Conservation (phyloP, 2,329 filamentous ascomycete species). For the Bimuria novae-zelandiae region DNA sequence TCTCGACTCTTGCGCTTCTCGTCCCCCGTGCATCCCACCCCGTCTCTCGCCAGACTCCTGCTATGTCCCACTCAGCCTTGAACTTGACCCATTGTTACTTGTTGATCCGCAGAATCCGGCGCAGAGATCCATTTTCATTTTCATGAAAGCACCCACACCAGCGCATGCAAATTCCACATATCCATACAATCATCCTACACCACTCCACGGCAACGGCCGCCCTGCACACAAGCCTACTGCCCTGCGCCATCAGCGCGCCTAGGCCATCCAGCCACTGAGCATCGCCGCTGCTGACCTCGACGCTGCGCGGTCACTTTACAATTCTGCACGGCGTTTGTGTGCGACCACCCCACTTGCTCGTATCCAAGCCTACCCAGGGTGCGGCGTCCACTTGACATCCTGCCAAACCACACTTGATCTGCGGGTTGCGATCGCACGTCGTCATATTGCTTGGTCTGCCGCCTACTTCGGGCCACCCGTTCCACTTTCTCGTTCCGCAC, state of each 20-base stretch:
- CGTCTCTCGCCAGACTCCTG: conserved; percentile 3
- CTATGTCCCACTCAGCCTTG: conserved; percentile 40
- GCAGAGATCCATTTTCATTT: conserved; percentile 28
- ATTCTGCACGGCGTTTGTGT: conserved; percentile 15
- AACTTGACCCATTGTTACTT: conserved; percentile 35
- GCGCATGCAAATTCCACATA: conserved; percentile 3
- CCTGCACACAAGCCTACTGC: too few species aligned
- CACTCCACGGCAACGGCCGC: too few species aligned
- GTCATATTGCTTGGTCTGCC: conserved; percentile 19
- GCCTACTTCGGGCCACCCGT: conserved; percentile 1
- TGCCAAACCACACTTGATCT: conserved; percentile 6
- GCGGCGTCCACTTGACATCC: conserved; percentile 15
- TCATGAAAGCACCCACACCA: conserved; percentile 13
- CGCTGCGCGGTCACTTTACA: conserved; percentile 1
- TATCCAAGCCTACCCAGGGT: conserved; percentile 5
- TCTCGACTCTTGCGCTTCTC: conserved; percentile 3
- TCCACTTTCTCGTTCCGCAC: background rate
- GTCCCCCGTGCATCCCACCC: conserved; percentile 6
- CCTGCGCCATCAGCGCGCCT: background rate
- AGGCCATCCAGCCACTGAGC: conserved; percentile 4
- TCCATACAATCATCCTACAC: too few species aligned
- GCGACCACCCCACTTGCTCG: conserved; percentile 12
- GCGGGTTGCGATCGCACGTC: conserved; percentile 7
- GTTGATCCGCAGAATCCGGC: conserved; percentile 43
- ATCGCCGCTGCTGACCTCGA: background rate